Evolutionary conservation across 73 alveolate species (phyloP).

Genomic region (Uronychia setigera): DNA sequence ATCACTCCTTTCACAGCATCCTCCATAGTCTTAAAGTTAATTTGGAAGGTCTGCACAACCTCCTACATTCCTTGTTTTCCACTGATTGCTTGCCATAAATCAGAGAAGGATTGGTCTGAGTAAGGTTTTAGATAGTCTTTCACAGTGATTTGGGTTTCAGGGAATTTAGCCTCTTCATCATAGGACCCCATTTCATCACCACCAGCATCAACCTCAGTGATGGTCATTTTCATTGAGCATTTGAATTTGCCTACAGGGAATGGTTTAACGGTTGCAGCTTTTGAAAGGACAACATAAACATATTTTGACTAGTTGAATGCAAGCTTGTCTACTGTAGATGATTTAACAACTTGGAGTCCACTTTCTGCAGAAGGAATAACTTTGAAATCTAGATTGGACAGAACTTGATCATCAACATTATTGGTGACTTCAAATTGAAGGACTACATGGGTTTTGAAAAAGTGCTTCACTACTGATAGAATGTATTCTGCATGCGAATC

Average conservation of each 20-base stretch:
- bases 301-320: constrained; percentile 27
- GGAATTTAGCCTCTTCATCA: constrained; percentile 50
- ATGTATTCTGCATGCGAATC: constrained; percentile 51
- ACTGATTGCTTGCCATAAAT: constrained; percentile 30
- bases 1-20: constrained; percentile 44
- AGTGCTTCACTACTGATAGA: constrained; percentile 46
- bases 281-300: constrained; percentile 27
- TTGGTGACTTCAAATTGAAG: constrained; percentile 38
- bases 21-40: constrained; percentile 37
- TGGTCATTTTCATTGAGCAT: constrained; percentile 19
- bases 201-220: constrained; percentile 56
- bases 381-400: constrained; percentile 19
- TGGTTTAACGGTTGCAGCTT: constrained; percentile 2
- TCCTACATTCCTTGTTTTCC: constrained; percentile 19
- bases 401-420: constrained; percentile 56
- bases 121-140: constrained; percentile 42
- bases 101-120: constrained; percentile 16
- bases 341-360: constrained; percentile 9
- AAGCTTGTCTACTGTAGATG: not conserved
- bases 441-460: constrained; percentile 29
- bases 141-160: constrained; percentile 19
- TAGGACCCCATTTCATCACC: constrained; percentile 64
- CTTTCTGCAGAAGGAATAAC: not conserved
- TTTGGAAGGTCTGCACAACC: constrained; percentile 29
- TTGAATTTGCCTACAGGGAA: constrained; percentile 37